Conservation (phyloP, 176 grass and related monocot genomes). For the Ananas comosus region DNA sequence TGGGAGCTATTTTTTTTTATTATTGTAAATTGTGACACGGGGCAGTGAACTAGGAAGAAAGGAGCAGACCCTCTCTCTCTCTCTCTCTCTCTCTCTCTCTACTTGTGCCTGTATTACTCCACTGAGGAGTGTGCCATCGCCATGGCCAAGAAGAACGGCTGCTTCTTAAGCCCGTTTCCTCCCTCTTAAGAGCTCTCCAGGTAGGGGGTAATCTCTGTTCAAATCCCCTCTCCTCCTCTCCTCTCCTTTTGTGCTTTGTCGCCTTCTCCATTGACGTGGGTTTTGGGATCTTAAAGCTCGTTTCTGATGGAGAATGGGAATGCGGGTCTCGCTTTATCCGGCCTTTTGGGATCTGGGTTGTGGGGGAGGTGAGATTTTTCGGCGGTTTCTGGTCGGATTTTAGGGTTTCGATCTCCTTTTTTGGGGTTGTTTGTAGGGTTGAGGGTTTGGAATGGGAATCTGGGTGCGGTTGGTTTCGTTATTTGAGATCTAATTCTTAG, state of each 20-base stretch:
- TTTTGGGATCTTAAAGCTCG: neutral
- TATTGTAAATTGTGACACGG: too few relatives aligned
- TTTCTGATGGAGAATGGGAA: conserved; percentile 1
- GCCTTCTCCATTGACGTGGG: neutral
- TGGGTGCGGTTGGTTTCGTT: neutral
- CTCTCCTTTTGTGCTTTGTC: neutral
- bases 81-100: neutral
- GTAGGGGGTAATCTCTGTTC: neutral
- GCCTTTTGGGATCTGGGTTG: conserved; percentile 1
- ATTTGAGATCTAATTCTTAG: neutral
- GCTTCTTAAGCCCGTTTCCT: neutral
- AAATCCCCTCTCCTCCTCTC: neutral
- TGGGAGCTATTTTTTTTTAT: too few relatives aligned
- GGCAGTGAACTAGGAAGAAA: too few relatives aligned
- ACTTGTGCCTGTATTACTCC: neutral
- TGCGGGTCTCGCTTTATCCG: neutral
- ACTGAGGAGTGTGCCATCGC: neutral
- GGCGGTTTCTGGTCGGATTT: neutral
- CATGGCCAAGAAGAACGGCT: neutral
- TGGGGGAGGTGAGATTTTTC: neutral
- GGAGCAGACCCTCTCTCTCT: neutral
- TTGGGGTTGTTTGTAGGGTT: neutral
- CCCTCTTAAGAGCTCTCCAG: neutral
- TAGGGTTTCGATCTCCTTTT: neutral
- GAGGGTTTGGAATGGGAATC: neutral